Evolutionary conservation across 2,329 filamentous ascomycete species (phyloP), one percentile per base, ranked within the genome.

Genomic region (Ciborinia camelliae): DNA sequence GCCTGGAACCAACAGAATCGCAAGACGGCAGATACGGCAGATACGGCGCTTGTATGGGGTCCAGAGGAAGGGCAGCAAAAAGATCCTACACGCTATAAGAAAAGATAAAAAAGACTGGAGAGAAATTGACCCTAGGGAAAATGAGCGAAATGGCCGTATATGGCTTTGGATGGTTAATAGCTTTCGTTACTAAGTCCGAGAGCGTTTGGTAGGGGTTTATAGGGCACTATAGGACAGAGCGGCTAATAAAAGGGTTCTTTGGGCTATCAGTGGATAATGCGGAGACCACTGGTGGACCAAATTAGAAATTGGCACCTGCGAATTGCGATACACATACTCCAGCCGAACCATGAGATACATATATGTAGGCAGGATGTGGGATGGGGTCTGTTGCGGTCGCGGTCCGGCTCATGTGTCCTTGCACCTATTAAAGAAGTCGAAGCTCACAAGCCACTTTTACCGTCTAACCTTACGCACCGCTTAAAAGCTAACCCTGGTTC

Each of bases 331-430:
- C 72, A 72, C 73, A 76, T 75, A 18, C 73, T 77, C 75, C 71
- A 76, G 75, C 74, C 74, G 74, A 76, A 75, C 73, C 75, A 75
- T 75, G 75, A 76, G 54, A 58, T 45, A 58, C 41, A 58, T n/a
- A 58, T n/a, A n/a, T n/a, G n/a, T n/a, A n/a, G n/a, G n/a, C n/a
- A n/a, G n/a, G n/a, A n/a, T 45, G 41, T 43, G 54, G 41, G 32
- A 28, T 58, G 41, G 54, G 77, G 77, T 78, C 75, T 76, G 74
- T 75, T 78, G 77, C 78, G 78, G 77, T 77, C 77, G 76, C 76
- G 77, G 77, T 75, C 78, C 78, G 77, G 78, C 76, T 74, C 72
- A 73, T 74, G 67, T 75, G 48, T 47, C 37, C 37, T 60, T 61
- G 66, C 68, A 70, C 65, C 71, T 66, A 73, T 68, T 71, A 62